Percentiles rank a stretch among this genome's conserved stretches.
Conservation (phyloP, 345 rosid genomes). For the Populus nigra region DNA sequence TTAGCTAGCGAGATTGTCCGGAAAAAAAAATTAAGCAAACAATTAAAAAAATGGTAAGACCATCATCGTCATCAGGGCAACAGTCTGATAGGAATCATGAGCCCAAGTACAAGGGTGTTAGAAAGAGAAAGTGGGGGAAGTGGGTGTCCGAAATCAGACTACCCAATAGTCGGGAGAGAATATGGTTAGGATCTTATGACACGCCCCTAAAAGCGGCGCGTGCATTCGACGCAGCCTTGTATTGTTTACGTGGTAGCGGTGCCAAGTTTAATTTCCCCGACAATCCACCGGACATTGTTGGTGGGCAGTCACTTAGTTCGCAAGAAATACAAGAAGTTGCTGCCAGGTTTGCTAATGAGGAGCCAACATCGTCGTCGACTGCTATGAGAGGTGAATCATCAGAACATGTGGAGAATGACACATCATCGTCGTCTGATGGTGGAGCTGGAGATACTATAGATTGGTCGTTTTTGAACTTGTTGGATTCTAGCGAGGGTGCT, state of each 20-base stretch:
- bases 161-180: conserved; percentile 83
- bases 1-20: background rate
- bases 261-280: conserved; percentile 73
- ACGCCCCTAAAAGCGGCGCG: conserved; percentile 81
- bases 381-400: background rate
- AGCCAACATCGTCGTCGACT: background rate
- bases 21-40: background rate
- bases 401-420: background rate
- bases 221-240: conserved; percentile 87
- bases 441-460: conserved; percentile 25
- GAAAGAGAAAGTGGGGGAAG: conserved; percentile 92
- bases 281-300: conserved; percentile 48
- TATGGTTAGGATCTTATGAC: conserved; percentile 85
- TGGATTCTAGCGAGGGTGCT: conserved; percentile 21
- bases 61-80: conserved; percentile 4
- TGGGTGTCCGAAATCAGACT: conserved; percentile 95
- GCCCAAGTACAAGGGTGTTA: conserved; percentile 72
- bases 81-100: conserved; percentile 13
- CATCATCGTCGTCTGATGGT: conserved; percentile 19
- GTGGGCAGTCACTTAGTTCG: conserved; percentile 41
- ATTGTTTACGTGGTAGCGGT: conserved; percentile 56
- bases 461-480: conserved; percentile 42
- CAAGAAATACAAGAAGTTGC: conserved; percentile 63
- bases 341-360: conserved; percentile 45
- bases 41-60: background rate